These are phyloP conservation scores for Citrullus mucosospermus DNA, from an alignment of 306 rosid genomes.

Conservation along the genomic window DNA sequence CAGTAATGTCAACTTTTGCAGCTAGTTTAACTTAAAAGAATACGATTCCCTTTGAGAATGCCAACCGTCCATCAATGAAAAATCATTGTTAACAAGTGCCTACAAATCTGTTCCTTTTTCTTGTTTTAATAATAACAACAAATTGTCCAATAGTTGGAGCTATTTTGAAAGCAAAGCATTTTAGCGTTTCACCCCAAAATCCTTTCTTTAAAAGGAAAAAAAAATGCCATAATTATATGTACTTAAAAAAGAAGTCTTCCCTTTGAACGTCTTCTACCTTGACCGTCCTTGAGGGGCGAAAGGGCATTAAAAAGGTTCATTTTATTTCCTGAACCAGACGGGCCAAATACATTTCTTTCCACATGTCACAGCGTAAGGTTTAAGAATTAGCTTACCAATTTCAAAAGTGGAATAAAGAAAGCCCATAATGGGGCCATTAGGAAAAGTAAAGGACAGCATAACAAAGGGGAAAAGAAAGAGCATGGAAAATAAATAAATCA, in stretches of 20 bases:
- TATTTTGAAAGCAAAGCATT: not conserved
- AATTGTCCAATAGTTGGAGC: not conserved
- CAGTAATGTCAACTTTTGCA: not conserved
- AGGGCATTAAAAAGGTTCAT: not conserved
- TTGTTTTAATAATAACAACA: not conserved
- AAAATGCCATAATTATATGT: not conserved
- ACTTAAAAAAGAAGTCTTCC: not conserved
- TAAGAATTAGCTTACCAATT: not conserved
- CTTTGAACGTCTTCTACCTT: not conserved
- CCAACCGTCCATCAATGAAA: not conserved
- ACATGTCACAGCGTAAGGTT: not conserved
- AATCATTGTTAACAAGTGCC: not conserved
- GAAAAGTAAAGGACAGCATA: not conserved
- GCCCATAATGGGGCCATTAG: not conserved
- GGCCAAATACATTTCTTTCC: not conserved
- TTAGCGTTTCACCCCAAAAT: not conserved
- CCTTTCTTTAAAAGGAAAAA: not conserved
- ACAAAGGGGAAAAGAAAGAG: not conserved
- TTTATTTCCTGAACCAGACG: not conserved
- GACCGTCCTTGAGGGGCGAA: not conserved
- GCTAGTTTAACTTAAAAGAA: not conserved
- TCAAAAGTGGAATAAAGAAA: slow-evolving; percentile 1
- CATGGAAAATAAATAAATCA: not conserved
- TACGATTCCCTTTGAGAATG: not conserved
- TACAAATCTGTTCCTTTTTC: not conserved